phyloP scores from a whole-genome alignment of 495 filamentous ascomycete species.

The Sordaria brevicollis region DNA sequence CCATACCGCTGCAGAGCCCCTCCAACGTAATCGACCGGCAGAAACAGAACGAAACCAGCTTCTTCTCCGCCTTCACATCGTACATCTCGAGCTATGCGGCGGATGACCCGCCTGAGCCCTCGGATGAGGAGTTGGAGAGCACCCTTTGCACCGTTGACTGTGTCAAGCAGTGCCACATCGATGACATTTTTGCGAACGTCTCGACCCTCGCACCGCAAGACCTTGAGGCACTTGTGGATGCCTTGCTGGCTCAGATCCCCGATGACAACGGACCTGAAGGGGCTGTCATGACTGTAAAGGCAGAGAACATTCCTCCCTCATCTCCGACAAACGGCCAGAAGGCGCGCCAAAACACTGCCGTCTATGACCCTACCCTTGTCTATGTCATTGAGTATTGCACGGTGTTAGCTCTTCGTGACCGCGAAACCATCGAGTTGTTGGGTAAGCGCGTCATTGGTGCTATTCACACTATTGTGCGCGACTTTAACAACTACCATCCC shows the following conservation, averaged over 20 bases:
- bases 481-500: conserved; percentile 66
- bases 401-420: conserved; percentile 67
- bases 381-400: conserved; percentile 87
- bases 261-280: conserved; percentile 63
- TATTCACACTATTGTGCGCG: conserved; percentile 69
- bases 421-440: conserved; percentile 55
- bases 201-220: conserved; percentile 61
- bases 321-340: conserved; percentile 51
- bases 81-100: conserved; percentile 98
- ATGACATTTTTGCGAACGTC: conserved; percentile 74
- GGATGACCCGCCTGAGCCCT: conserved; percentile 94
- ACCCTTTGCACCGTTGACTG: conserved; percentile 92
- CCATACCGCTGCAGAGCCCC: conserved; percentile 84
- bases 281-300: conserved; percentile 72
- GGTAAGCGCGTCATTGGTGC: conserved; percentile 72
- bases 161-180: conserved; percentile 77
- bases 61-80: conserved; percentile 88
- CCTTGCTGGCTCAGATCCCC: conserved; percentile 73
- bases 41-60: conserved; percentile 63
- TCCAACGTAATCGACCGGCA: conserved; percentile 88
- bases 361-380: conserved; percentile 80
- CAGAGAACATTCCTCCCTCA: conserved; percentile 51
- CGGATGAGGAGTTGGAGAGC: conserved; percentile 92
- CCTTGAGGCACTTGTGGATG: conserved; percentile 56
- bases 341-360: conserved; percentile 36